Evolutionary conservation across 2,329 filamentous ascomycete species (phyloP).

Genomic region (Cladosporium sphaerospermum): DNA sequence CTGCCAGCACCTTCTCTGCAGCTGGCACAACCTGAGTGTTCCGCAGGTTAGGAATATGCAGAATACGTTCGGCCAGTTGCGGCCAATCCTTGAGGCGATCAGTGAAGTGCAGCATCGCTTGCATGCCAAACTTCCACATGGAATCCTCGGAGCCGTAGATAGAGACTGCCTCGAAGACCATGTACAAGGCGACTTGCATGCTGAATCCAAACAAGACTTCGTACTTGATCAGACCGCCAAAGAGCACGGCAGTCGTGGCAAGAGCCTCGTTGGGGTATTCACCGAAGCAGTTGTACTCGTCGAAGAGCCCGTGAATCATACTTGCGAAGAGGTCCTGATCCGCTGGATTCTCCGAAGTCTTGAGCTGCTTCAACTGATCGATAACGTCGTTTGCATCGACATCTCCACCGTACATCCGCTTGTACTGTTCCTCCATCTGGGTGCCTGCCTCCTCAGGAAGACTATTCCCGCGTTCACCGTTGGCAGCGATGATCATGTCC

Average conservation of each 20-base stretch:
- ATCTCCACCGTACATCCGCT: conserved; percentile 93
- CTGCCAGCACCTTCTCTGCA: conserved; percentile 26
- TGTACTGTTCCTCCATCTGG: conserved; percentile 96
- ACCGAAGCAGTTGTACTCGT: conserved; percentile 92
- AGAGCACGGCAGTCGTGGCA: conserved; percentile 90
- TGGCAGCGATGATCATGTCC: conserved; percentile 83
- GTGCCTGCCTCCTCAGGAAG: conserved; percentile 72
- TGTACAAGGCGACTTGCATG: conserved; percentile 86
- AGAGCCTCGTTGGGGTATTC: conserved; percentile 95
- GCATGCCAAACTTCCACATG: conserved; percentile 98
- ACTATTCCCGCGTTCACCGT: conserved; percentile 73
- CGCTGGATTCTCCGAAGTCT: conserved; percentile 72
- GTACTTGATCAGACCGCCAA: conserved; percentile 92
- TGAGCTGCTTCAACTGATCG: conserved; percentile 76
- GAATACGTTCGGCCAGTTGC: conserved; percentile 80
- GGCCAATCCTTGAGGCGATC: conserved; percentile 85
- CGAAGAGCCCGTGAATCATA: conserved; percentile 97
- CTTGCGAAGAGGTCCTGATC: conserved; percentile 96
- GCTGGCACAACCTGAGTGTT: conserved; percentile 56
- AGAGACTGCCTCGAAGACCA: conserved; percentile 94
- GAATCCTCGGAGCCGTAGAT: conserved; percentile 75
- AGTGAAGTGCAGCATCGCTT: conserved; percentile 85
- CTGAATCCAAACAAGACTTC: conserved; percentile 85
- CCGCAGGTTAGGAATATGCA: conserved; percentile 74
- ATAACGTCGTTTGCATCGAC: conserved; percentile 82